Evolutionary conservation across 192 early-diverging fungal genomes (phyloP).

Genomic region (Mortierella antarctica): DNA sequence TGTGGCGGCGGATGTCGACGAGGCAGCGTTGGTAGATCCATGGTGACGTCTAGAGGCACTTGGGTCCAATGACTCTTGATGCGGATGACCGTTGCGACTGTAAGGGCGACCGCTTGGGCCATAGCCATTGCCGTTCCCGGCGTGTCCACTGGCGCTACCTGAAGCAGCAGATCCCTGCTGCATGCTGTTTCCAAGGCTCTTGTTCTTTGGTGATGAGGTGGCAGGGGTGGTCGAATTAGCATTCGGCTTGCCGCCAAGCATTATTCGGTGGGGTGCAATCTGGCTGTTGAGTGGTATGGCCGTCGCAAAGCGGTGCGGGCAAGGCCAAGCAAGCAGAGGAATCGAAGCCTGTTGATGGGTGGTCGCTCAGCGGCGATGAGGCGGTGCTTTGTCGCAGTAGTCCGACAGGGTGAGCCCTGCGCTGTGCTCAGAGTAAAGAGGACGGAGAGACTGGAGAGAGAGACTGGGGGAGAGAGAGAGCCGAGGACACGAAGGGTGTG

Average conservation of each 20-base stretch:
- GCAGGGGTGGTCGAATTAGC: not conserved
- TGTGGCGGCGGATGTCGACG: slow-evolving; percentile 11
- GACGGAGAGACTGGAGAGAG: no score
- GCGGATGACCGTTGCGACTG: slow-evolving; percentile 32
- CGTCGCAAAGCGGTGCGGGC: no score
- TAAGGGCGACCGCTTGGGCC: slow-evolving; percentile 15
- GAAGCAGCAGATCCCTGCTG: slow-evolving; percentile 10
- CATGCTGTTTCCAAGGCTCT: slow-evolving; percentile 4
- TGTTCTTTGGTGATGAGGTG: not conserved
- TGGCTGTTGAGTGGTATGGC: no score
- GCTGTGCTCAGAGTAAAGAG: no score
- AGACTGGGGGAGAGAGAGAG: no score
- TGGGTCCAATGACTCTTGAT: slow-evolving; percentile 19
- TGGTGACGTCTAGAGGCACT: slow-evolving; percentile 13
- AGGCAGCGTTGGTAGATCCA: slow-evolving; percentile 7
- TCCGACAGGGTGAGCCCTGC: no score
- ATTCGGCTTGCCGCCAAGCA: slow-evolving; percentile 28
- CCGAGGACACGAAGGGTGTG: no score
- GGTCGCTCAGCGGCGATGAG: no score
- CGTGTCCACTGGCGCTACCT: slow-evolving; percentile 2
- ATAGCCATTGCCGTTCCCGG: not conserved
- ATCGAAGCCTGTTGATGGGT: no score
- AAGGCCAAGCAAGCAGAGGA: no score
- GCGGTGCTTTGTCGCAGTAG: no score
- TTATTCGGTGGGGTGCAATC: not conserved